Conservation (phyloP, 768 basidiomycete species). For the Multifurca ochricompacta region DNA sequence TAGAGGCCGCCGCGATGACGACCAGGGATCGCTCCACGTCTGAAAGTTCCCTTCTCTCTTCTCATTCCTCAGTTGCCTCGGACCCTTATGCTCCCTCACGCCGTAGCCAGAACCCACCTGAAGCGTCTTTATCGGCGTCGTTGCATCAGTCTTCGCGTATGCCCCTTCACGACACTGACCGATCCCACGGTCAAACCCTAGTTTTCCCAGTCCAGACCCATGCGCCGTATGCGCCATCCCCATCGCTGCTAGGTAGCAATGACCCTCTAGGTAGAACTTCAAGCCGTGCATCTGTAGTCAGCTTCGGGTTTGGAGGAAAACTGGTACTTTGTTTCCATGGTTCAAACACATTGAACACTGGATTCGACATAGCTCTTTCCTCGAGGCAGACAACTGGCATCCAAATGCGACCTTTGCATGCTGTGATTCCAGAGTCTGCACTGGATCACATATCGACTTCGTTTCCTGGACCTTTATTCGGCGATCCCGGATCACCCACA, state of each 20-base stretch:
- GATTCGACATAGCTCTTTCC: constrained; percentile 71
- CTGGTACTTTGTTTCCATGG: constrained; percentile 84
- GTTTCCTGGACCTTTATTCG: constrained; percentile 85
- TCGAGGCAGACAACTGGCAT: constrained; percentile 64
- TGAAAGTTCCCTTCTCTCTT: constrained; percentile 37
- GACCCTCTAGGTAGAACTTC: constrained; percentile 73
- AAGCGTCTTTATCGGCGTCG: background rate
- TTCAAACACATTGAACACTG: constrained; percentile 53
- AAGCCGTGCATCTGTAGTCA: constrained; percentile 68
- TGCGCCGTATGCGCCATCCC: constrained; percentile 72
- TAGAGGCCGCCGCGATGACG: background rate
- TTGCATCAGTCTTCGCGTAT: constrained; percentile 6
- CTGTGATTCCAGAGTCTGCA: constrained; percentile 60
- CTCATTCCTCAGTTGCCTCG: constrained; percentile 24
- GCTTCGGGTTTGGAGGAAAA: constrained; percentile 92
- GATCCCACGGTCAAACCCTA: constrained; percentile 21
- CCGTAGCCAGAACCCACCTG: constrained; percentile 19
- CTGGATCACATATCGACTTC: constrained; percentile 43
- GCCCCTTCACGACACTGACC: constrained; percentile 8
- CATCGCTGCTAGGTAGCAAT: constrained; percentile 73
- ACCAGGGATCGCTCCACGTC: constrained; percentile 34
- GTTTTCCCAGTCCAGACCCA: constrained; percentile 32
- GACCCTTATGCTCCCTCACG: constrained; percentile 34
- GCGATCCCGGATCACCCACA: constrained; percentile 59
- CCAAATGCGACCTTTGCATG: constrained; percentile 57